These are phyloP conservation scores for Martensiomyces pterosporus DNA, from an alignment of 192 early-diverging fungal genomes.

Conservation along the genomic window DNA sequence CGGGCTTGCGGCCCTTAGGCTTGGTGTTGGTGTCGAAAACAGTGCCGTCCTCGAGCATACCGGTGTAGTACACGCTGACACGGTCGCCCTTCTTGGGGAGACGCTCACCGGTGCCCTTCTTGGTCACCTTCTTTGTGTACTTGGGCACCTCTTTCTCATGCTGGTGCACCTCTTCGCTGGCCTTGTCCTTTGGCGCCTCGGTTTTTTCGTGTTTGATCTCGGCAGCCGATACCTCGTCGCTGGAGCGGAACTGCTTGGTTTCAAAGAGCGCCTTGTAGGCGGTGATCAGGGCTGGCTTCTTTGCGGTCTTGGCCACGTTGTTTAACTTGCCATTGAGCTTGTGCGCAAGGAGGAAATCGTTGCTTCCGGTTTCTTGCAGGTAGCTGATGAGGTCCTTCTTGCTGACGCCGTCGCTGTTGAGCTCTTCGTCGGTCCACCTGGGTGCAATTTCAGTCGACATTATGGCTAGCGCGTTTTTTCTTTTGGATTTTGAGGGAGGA, in stretches of 20 bases:
- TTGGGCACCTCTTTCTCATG: conserved; percentile 49
- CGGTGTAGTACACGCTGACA: conserved; percentile 64
- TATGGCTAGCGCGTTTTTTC: too few relatives aligned
- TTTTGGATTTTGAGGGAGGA: too few relatives aligned
- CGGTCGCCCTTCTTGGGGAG: conserved; percentile 65
- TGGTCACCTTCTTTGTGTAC: conserved; percentile 60
- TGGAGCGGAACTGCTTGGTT: conserved; percentile 55
- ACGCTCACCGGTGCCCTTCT: conserved; percentile 60
- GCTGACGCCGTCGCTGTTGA: conserved; percentile 59
- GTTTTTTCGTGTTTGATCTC: conserved; percentile 39
- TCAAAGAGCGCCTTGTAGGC: conserved; percentile 63
- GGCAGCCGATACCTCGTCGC: conserved; percentile 28
- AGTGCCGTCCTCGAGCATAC: conserved; percentile 63
- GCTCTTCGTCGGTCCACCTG: conserved; percentile 62
- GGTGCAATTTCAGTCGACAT: conserved; percentile 23
- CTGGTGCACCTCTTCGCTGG: conserved; percentile 13
- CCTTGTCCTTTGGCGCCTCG: conserved; percentile 2
- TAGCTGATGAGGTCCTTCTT: conserved; percentile 69
- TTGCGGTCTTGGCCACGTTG: conserved; percentile 66
- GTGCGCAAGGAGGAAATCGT: conserved; percentile 58
- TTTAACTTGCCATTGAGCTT: conserved; percentile 71
- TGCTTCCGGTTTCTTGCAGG: conserved; percentile 60
- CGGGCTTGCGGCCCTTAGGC: conserved; percentile 57
- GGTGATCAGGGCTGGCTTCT: conserved; percentile 56
- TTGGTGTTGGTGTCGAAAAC: conserved; percentile 66